Base-by-base conservation (phyloP, 78 protist genomes). In the Dictyostelium purpureum region DNA sequence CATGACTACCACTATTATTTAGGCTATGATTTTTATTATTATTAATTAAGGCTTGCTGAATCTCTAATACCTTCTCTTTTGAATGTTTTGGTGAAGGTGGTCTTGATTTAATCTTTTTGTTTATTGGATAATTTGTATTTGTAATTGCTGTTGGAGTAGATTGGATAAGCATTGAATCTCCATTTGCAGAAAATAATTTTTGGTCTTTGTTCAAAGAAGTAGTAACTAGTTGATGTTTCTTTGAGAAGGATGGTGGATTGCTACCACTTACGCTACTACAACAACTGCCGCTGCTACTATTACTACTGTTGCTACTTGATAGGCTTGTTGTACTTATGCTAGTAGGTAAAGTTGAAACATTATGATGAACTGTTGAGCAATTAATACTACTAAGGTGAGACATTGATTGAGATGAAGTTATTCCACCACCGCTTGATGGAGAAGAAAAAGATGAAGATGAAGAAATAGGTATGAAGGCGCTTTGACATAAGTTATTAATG, bases 141-240 rank as follows among this genome's bases (percentile, higher is more conserved):
- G 82, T 74, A 24, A 74, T 85, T 16, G 92, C 31, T 4, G 92
- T 85, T 7, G 91, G 91, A 16, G 81, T 37, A 9, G 91, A 43
- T 40, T 81, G 89, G 18, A 69, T 81, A 5, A 81, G 35, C 43
- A 52, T 52, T 35, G 89, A 69, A 26, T 69, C 63, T 6, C 89
- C 89, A 61, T 35, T 40, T 6, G 89, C 65, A 6, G 74, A 21
- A 52, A 81, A 81, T 51, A 81, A 40, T 75, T 51, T 75, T 6
- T 31, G 71, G 2, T 35, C 26, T 11, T 18, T 26, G 1, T 4
- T 57, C 37, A 57, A 57, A 57, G 7, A 63, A 31, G 19, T 63
- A 33, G 71, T 63, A 31, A 33, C 33, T 33, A 4, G 38, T 69
- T 69, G 76, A 63, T 43, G 65, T 26, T 61, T 59, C 65, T 63